Evolutionary conservation across 495 filamentous ascomycete genomes (phyloP).

Genomic region (Penicillium silybi): DNA sequence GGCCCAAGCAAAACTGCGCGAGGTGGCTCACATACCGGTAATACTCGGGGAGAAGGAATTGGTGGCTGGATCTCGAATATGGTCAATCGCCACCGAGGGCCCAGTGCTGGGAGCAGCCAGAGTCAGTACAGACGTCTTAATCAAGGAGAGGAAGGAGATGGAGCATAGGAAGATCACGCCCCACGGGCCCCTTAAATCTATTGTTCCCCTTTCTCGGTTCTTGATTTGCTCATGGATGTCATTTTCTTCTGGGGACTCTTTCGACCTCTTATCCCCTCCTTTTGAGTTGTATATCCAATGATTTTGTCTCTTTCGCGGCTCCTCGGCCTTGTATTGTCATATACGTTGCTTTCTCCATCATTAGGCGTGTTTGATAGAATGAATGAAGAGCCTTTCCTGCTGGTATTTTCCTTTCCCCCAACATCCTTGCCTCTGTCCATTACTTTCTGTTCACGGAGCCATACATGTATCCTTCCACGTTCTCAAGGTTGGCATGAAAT

Average conservation of each 20-base stretch:
- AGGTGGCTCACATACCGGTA: slow-evolving; percentile 23
- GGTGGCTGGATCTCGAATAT: slow-evolving; percentile 69
- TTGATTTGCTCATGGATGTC: background rate
- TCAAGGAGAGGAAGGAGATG: slow-evolving; percentile 55
- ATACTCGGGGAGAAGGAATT: slow-evolving; percentile 48
- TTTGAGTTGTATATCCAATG: background rate
- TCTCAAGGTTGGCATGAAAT: background rate
- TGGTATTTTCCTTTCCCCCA: no score
- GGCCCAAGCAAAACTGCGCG: slow-evolving; percentile 44
- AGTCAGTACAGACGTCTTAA: slow-evolving; percentile 62
- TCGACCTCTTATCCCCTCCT: background rate
- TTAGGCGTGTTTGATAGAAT: background rate
- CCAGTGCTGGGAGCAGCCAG: slow-evolving; percentile 37
- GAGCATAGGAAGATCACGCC: slow-evolving; percentile 8
- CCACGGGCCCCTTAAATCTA: background rate
- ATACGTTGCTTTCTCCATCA: background rate
- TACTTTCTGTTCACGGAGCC: background rate
- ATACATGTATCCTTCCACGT: background rate
- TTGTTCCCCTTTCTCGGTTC: background rate
- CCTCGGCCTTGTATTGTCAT: background rate
- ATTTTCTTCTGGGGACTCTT: background rate
- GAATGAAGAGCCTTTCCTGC: background rate
- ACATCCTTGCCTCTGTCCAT: background rate
- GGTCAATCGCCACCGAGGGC: slow-evolving; percentile 50
- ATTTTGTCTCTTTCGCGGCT: background rate